phyloP scores from a whole-genome alignment of 2,329 filamentous ascomycete species.

The Fusarium tricinctum region DNA sequence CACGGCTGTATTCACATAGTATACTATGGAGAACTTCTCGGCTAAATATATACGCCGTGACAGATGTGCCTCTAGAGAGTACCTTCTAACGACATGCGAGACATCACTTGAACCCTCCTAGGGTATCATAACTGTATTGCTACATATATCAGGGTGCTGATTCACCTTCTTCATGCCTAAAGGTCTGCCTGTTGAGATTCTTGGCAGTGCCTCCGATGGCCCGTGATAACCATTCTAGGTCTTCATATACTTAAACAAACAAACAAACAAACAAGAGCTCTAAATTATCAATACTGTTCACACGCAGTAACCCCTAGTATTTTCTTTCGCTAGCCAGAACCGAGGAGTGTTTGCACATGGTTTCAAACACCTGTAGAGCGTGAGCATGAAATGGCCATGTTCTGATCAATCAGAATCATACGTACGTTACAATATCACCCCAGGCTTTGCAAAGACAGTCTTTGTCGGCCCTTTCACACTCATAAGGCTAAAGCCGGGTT shows the following conservation, averaged over 20 bases:
- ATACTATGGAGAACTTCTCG: too few species aligned
- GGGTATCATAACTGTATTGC: too few species aligned
- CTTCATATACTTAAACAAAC: neutral
- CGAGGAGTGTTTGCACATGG: constrained; percentile 5
- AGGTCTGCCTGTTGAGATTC: too few species aligned
- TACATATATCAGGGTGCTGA: too few species aligned
- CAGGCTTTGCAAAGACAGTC: constrained; percentile 21
- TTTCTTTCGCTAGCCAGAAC: constrained; percentile 22
- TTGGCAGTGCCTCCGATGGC: too few species aligned
- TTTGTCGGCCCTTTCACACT: constrained; percentile 6
- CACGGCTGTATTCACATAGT: too few species aligned
- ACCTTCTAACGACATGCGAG: too few species aligned
- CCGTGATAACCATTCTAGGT: neutral
- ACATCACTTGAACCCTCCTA: too few species aligned
- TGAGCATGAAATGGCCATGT: neutral
- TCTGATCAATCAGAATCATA: too few species aligned
- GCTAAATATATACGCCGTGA: too few species aligned
- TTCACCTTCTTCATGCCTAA: too few species aligned
- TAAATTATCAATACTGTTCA: neutral
- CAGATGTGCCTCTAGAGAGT: too few species aligned
- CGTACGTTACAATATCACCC: constrained; percentile 12
- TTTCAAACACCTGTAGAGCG: neutral
- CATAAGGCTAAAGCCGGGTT: neutral
- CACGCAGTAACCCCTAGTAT: constrained; percentile 14
- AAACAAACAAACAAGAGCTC: neutral